Evolutionary conservation across 2,329 filamentous ascomycete species (phyloP).

Genomic region (Aspergillus arachidicola): DNA sequence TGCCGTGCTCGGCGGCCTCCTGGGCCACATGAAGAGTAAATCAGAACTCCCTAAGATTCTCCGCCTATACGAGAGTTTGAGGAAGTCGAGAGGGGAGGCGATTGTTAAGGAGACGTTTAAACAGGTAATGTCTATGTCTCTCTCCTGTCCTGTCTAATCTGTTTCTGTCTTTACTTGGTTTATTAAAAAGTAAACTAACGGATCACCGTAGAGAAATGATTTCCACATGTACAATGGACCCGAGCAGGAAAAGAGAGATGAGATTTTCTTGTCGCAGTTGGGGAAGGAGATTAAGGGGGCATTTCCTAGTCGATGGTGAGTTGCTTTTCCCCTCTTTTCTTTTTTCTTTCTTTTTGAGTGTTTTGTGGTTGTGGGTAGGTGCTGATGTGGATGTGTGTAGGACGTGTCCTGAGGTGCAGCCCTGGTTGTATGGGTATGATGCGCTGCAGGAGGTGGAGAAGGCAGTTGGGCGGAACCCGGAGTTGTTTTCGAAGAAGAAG

Average conservation of each 20-base stretch:
- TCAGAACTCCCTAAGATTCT: slow-evolving; percentile 47
- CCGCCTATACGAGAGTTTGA: slow-evolving; percentile 48
- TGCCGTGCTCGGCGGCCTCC: slow-evolving; percentile 62
- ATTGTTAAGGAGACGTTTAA: slow-evolving; percentile 67
- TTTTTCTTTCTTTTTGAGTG: background rate
- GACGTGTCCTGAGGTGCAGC: slow-evolving; percentile 64
- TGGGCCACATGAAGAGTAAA: slow-evolving; percentile 54
- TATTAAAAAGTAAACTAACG: background rate
- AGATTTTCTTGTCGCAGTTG: slow-evolving; percentile 59
- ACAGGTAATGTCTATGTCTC: slow-evolving; percentile 24
- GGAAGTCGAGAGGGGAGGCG: slow-evolving; percentile 53
- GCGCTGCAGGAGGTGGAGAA: slow-evolving; percentile 58
- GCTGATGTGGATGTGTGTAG: slow-evolving; percentile 20
- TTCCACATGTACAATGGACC: slow-evolving; percentile 59
- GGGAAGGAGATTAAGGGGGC: slow-evolving; percentile 54
- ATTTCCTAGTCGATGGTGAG: slow-evolving; percentile 64
- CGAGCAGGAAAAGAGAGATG: slow-evolving; percentile 61
- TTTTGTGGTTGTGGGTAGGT: background rate
- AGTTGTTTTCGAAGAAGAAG: slow-evolving; percentile 20
- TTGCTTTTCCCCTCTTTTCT: background rate
- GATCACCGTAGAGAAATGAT: slow-evolving; percentile 45
- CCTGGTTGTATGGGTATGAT: slow-evolving; percentile 68
- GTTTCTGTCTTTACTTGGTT: background rate
- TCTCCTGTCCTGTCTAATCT: background rate
- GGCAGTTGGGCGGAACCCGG: slow-evolving; percentile 28